Conservation (phyloP, 768 basidiomycete genomes). For the Termitomyces sp. region DNA sequence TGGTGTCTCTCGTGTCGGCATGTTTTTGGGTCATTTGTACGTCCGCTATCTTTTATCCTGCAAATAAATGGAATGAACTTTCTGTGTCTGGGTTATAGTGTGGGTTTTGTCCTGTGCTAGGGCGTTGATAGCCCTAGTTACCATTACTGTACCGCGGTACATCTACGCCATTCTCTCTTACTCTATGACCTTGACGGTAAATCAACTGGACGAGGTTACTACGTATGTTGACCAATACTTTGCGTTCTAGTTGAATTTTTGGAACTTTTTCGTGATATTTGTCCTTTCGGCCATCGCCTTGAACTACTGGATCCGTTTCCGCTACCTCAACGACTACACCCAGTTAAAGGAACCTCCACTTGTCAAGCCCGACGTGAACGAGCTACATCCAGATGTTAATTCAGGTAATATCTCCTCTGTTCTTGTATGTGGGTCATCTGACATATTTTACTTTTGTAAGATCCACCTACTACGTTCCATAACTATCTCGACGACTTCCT, state of each 20-base stretch:
- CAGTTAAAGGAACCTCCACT: conserved; percentile 80
- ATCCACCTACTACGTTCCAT: conserved; percentile 77
- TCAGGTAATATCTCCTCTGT: conserved; percentile 32
- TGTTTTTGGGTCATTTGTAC: conserved; percentile 81
- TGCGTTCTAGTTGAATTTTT: conserved; percentile 73
- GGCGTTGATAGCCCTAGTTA: conserved; percentile 70
- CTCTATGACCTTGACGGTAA: conserved; percentile 84
- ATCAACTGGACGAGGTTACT: background rate
- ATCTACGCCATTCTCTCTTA: conserved; percentile 81
- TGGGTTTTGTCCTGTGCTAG: conserved; percentile 82
- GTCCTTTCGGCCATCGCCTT: conserved; percentile 59
- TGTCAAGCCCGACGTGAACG: conserved; percentile 78
- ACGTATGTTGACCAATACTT: background rate
- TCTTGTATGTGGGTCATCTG: background rate
- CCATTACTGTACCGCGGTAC: conserved; percentile 77
- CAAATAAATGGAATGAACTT: conserved; percentile 6
- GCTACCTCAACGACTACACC: conserved; percentile 72
- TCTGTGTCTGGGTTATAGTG: conserved; percentile 38
- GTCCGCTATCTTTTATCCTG: conserved; percentile 29
- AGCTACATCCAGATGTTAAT: conserved; percentile 90
- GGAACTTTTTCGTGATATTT: conserved; percentile 82
- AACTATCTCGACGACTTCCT: conserved; percentile 98
- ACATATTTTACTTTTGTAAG: conserved; percentile 27
- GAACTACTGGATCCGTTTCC: conserved; percentile 84
- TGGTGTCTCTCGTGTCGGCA: conserved; percentile 74